Percentiles rank a stretch among this genome's conserved stretches.
These are phyloP conservation scores for Prosopis cineraria DNA, from an alignment of 306 rosid genomes.

Conservation along the genomic window DNA sequence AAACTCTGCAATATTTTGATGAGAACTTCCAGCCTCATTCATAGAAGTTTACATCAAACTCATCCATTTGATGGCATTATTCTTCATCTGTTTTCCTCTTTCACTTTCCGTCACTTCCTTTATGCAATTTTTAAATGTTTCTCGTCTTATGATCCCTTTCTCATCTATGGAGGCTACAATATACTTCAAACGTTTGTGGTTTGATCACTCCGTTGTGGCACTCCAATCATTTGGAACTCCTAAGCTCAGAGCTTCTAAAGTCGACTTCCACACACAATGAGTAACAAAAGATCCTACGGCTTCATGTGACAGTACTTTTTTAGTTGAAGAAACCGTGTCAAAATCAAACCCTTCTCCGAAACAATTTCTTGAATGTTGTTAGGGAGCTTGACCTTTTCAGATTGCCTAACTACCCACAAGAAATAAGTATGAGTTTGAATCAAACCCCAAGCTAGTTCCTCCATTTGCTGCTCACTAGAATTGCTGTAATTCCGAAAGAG, in stretches of 20 bases:
- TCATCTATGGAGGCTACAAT: background rate
- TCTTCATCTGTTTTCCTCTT: background rate
- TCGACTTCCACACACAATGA: conserved; percentile 7
- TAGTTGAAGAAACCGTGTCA: background rate
- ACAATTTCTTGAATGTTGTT: background rate
- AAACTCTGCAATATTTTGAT: conserved; percentile 11
- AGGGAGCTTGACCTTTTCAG: background rate
- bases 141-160: background rate
- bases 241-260: conserved; percentile 8
- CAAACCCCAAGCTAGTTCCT: conserved; percentile 8
- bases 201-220: conserved; percentile 15
- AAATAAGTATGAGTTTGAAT: background rate
- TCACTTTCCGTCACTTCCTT: conserved; percentile 4
- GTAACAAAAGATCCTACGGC: conserved; percentile 2
- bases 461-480: background rate
- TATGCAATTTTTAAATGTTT: conserved; percentile 1
- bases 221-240: conserved; percentile 7
- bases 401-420: background rate
- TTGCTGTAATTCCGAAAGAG: background rate
- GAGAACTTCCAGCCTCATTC: background rate
- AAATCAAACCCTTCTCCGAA: background rate
- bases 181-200: background rate
- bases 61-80: background rate
- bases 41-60: background rate
- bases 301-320: background rate